These are phyloP conservation scores for Vachellia pachyceras DNA, from an alignment of 306 rosid species.

Conservation along the genomic window DNA sequence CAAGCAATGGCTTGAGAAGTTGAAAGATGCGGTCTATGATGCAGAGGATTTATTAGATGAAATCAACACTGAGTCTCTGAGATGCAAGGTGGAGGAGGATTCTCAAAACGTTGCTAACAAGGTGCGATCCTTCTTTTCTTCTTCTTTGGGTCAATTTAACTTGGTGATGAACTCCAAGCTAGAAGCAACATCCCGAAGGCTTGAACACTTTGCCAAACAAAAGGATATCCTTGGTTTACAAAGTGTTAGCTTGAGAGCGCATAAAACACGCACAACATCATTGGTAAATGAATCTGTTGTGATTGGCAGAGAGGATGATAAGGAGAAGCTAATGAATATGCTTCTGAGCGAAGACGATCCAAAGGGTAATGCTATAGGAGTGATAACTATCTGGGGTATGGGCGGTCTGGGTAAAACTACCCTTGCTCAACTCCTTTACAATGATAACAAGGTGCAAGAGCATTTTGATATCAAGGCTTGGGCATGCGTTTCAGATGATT, in stretches of 20 bases:
- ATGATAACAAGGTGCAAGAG: slow-evolving; percentile 4
- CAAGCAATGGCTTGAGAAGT: slow-evolving; percentile 29
- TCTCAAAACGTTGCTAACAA: slow-evolving; percentile 5
- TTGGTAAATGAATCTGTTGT: slow-evolving; percentile 50
- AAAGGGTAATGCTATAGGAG: slow-evolving; percentile 9
- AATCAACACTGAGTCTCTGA: slow-evolving; percentile 13
- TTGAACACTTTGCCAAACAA: slow-evolving; percentile 43
- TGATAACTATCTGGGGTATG: slow-evolving; percentile 36
- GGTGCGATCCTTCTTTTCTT: slow-evolving; percentile 43
- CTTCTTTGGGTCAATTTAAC: background rate
- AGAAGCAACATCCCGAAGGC: slow-evolving; percentile 33
- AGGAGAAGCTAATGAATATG: slow-evolving; percentile 29
- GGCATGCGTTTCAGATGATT: slow-evolving; percentile 47
- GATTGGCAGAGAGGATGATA: slow-evolving; percentile 45
- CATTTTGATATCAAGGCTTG: slow-evolving; percentile 38
- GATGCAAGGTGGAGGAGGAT: background rate
- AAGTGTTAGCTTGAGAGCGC: slow-evolving; percentile 25
- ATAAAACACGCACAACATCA: slow-evolving; percentile 43
- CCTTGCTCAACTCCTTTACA: slow-evolving; percentile 41
- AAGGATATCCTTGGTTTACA: slow-evolving; percentile 49
- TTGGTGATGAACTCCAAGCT: slow-evolving; percentile 40
- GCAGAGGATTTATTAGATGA: slow-evolving; percentile 30
- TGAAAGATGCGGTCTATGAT: slow-evolving; percentile 16
- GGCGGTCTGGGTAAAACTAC: slow-evolving; percentile 53
- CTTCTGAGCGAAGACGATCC: slow-evolving; percentile 31